Evolutionary conservation across 345 rosid genomes (phyloP).

Genomic region (Citrus reticulata): DNA sequence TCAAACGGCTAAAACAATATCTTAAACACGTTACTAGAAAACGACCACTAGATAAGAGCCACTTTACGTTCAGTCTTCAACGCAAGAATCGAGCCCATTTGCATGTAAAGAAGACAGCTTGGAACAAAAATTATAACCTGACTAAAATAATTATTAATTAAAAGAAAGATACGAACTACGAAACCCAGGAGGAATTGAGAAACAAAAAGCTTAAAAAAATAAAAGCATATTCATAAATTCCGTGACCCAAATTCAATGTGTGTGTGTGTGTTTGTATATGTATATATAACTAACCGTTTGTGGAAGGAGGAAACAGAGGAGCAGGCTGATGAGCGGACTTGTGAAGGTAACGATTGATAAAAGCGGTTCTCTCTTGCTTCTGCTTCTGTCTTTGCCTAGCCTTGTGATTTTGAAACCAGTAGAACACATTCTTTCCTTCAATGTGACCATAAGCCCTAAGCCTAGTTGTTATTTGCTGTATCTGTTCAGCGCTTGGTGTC

Average conservation of each 20-base stretch:
- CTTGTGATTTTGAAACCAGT: slow-evolving; percentile 98
- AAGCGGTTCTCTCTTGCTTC: slow-evolving; percentile 65
- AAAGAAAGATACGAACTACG: background rate
- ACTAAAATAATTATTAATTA: background rate
- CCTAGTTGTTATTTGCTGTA: slow-evolving; percentile 73
- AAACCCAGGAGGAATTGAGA: slow-evolving; percentile 2
- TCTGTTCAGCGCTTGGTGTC: slow-evolving; percentile 89
- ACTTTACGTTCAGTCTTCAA: background rate
- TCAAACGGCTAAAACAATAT: background rate
- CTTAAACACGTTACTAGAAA: background rate
- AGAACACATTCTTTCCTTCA: slow-evolving; percentile 97
- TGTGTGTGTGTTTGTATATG: too few species aligned
- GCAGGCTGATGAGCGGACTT: slow-evolving; percentile 27
- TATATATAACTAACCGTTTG: slow-evolving; percentile 39
- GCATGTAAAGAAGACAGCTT: slow-evolving; percentile 38
- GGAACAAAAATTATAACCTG: slow-evolving; percentile 2
- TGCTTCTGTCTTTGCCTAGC: slow-evolving; percentile 94
- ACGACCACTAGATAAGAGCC: background rate
- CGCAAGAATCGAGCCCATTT: slow-evolving; percentile 27
- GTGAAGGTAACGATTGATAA: slow-evolving; percentile 49
- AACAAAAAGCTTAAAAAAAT: background rate
- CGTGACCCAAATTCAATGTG: background rate
- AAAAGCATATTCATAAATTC: slow-evolving; percentile 6
- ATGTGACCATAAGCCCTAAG: slow-evolving; percentile 78
- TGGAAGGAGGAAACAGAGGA: slow-evolving; percentile 29